These are phyloP conservation scores for Trichophyton equinum DNA, from an alignment of 2,329 filamentous ascomycete genomes.

Conservation along the genomic window DNA sequence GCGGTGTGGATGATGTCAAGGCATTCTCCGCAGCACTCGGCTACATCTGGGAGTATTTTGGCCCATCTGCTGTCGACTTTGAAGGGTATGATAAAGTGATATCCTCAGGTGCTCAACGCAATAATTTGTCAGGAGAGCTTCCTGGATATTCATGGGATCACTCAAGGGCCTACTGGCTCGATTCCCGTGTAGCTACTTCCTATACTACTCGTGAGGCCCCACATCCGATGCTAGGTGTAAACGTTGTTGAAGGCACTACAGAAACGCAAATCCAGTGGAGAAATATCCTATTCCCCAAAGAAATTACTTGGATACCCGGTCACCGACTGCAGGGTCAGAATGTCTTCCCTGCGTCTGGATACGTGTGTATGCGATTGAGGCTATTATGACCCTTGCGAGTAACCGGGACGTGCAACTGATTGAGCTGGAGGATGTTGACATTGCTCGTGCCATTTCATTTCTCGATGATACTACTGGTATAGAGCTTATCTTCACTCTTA, in stretches of 20 bases:
- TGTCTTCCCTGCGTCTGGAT: constrained; percentile 22
- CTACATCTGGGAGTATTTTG: constrained; percentile 9
- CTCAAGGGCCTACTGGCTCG: constrained; percentile 12
- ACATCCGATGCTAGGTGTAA: constrained; percentile 15
- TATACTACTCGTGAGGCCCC: constrained; percentile 6
- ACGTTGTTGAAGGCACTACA: constrained; percentile 7
- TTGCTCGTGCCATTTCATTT: constrained; percentile 11
- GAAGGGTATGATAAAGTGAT: neutral
- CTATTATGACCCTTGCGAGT: constrained; percentile 8
- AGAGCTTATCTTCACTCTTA: neutral
- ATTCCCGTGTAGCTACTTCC: constrained; percentile 11
- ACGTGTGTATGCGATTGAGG: constrained; percentile 19
- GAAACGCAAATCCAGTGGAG: constrained; percentile 18
- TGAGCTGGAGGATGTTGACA: constrained; percentile 16
- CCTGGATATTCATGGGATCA: constrained; percentile 15
- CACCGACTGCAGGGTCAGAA: constrained; percentile 21
- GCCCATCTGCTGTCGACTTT: constrained; percentile 5
- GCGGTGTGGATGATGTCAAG: constrained; percentile 14
- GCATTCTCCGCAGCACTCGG: constrained; percentile 9
- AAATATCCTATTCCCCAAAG: constrained; percentile 17
- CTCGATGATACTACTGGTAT: constrained; percentile 4
- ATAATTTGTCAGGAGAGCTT: constrained; percentile 4
- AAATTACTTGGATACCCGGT: constrained; percentile 23
- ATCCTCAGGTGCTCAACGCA: neutral
- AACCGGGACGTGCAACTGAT: constrained; percentile 8